Evolutionary conservation across 306 rosid species (phyloP), one percentile per base, ranked within the genome.

Genomic region (Astragalus glycyphyllos): DNA sequence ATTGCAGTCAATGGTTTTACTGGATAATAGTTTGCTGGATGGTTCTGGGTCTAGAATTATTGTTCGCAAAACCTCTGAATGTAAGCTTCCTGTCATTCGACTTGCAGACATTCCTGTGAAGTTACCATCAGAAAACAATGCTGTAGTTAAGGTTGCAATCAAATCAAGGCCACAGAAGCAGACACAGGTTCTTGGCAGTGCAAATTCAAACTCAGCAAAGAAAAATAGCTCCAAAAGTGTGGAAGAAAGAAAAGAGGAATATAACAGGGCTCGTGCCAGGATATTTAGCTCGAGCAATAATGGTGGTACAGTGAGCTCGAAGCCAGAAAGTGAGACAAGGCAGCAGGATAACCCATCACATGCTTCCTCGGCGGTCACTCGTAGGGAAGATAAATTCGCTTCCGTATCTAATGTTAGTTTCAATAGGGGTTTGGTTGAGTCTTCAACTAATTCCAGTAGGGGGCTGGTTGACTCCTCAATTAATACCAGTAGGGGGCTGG

Each of bases 161-260:
- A 94, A 91, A 69, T 92, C 89, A 83, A 89, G 99, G 77, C 99
- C 99, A 4, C 95, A 89, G 66, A 91, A 87, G 72, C 74, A 80
- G 54, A 68, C 95, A 4, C 87, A 79, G 54, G 13, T 16, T 77
- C 71, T 5, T 6, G 42, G 69, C 58, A 70, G 41, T 84, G 85
- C 26, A 42, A 83, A 77, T 73, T 76, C 96, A 70, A 83, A 78
- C 76, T 84, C 95, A 0, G 14, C 37, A 23, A 94, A 86, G 77
- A 8, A 81, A 17, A 80, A 60, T 50, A 77, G 66, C 71, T 77
- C 96, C n/a, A 94, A 84, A 82, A 94, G 97, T 77, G 97, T 94
- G 69, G 99, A 94, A 69, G 99, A 94, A 78, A 87, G 99, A 79
- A 94, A 94, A 80, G 99, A 94, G 80, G 99, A 94, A 79, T 94